These are phyloP conservation scores for Polytolypa hystricis DNA, from an alignment of 2,329 filamentous ascomycete genomes.

Conservation along the genomic window DNA sequence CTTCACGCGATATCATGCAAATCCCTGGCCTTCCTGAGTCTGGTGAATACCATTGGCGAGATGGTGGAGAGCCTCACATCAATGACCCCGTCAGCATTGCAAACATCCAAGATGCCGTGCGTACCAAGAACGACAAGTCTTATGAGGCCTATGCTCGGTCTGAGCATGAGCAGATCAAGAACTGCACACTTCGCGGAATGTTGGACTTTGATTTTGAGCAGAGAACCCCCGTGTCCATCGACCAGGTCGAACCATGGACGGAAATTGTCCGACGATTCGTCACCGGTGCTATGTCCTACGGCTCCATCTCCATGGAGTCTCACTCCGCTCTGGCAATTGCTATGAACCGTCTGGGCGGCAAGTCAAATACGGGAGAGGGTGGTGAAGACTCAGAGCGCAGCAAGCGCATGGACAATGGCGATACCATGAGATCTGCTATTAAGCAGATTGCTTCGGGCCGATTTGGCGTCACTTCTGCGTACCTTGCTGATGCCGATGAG, in stretches of 20 bases:
- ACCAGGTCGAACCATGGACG: slow-evolving; percentile 96
- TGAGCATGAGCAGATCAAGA: slow-evolving; percentile 93
- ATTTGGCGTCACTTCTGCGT: slow-evolving; percentile 91
- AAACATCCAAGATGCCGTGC: slow-evolving; percentile 92
- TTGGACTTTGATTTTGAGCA: slow-evolving; percentile 95
- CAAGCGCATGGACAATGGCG: slow-evolving; percentile 74
- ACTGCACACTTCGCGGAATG: slow-evolving; percentile 85
- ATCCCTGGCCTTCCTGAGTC: slow-evolving; percentile 79
- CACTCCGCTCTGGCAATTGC: slow-evolving; percentile 91
- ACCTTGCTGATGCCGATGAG: slow-evolving; percentile 89
- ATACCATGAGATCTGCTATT: slow-evolving; percentile 94
- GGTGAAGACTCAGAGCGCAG: slow-evolving; percentile 91
- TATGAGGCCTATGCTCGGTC: slow-evolving; percentile 92
- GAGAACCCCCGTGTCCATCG: slow-evolving; percentile 72
- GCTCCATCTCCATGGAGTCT: slow-evolving; percentile 96
- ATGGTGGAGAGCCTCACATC: slow-evolving; percentile 87
- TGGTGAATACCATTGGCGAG: slow-evolving; percentile 96
- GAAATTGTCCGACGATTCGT: slow-evolving; percentile 95
- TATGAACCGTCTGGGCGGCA: slow-evolving; percentile 93
- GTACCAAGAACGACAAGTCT: slow-evolving; percentile 95
- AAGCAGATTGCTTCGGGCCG: slow-evolving; percentile 95
- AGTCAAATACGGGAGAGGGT: slow-evolving; percentile 96
- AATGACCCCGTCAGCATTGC: slow-evolving; percentile 93
- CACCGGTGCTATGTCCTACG: slow-evolving; percentile 96
- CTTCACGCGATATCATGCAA: slow-evolving; percentile 63